Conservation (phyloP, 2,329 filamentous ascomycete species). For the Magnaporthiopsis incrustans region DNA sequence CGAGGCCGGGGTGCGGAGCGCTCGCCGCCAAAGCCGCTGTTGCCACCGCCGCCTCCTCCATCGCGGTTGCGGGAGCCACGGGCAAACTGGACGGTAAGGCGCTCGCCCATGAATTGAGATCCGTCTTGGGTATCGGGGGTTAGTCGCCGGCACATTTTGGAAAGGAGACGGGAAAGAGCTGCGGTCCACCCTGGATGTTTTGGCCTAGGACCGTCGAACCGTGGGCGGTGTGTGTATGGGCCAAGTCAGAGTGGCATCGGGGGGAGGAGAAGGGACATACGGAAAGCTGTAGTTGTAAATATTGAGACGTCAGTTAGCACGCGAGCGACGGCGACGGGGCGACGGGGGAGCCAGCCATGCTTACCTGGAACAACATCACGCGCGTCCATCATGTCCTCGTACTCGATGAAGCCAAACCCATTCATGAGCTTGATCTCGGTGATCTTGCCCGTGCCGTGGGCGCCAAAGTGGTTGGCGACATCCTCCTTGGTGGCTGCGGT, state of each 20-base stretch:
- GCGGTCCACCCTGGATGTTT: neutral
- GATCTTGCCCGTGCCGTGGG: conserved; percentile 94
- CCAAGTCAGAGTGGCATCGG: neutral
- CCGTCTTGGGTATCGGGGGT: conserved; percentile 58
- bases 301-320: conserved; percentile 14
- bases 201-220: neutral
- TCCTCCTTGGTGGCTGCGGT: conserved; percentile 81
- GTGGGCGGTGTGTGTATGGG: conserved; percentile 1
- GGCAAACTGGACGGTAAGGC: conserved; percentile 95
- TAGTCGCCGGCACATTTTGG: conserved; percentile 11
- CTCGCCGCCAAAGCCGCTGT: conserved; percentile 40
- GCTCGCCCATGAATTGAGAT: conserved; percentile 95
- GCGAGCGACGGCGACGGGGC: conserved; percentile 13
- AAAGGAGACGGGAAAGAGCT: neutral
- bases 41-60: conserved; percentile 7
- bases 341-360: conserved; percentile 20
- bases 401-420: conserved; percentile 99
- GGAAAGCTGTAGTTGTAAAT: conserved; percentile 11
- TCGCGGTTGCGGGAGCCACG: conserved; percentile 64
- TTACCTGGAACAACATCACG: conserved; percentile 96
- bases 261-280: conserved; percentile 9
- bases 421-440: conserved; percentile 99
- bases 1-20: conserved; percentile 66
- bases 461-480: conserved; percentile 90
- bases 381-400: conserved; percentile 96